Conservation (phyloP, 371 early-diverging fungal species). For the Smittium culicis region DNA sequence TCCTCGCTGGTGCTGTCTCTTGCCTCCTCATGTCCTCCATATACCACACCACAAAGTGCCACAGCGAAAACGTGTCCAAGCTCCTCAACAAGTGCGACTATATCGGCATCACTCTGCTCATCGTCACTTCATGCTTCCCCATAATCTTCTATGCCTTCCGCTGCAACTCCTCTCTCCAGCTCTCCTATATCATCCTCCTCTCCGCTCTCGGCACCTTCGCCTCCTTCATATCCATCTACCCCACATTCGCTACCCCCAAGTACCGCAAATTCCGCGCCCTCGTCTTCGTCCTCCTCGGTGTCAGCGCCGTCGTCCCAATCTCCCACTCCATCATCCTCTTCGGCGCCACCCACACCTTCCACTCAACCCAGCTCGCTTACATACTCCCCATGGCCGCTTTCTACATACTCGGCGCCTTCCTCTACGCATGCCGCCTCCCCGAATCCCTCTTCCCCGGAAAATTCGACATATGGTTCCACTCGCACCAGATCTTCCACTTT, state of each 20-base stretch:
- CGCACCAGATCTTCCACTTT: constrained; percentile 85
- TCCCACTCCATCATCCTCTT: constrained; percentile 49
- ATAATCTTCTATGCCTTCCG: constrained; percentile 62
- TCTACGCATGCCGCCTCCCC: constrained; percentile 63
- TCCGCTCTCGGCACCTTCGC: constrained; percentile 46
- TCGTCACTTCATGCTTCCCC: constrained; percentile 66
- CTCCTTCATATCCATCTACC: constrained; percentile 34
- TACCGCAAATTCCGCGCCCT: constrained; percentile 64
- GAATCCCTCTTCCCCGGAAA: constrained; percentile 51
- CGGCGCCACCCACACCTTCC: constrained; percentile 46
- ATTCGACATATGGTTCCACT: constrained; percentile 54
- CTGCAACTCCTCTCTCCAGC: constrained; percentile 42
- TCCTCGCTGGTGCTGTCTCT: constrained; percentile 49
- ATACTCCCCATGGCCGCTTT: constrained; percentile 51
- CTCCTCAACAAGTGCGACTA: constrained; percentile 81
- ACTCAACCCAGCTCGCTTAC: constrained; percentile 30
- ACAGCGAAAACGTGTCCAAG: constrained; percentile 52
- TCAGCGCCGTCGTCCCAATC: constrained; percentile 61
- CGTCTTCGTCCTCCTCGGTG: constrained; percentile 64
- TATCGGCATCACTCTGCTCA: constrained; percentile 76
- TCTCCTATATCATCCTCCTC: constrained; percentile 47
- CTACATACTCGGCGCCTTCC: constrained; percentile 68
- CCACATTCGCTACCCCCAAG: constrained; percentile 52
- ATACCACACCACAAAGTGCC: constrained; percentile 78
- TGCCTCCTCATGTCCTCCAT: constrained; percentile 67